Base-by-base conservation (phyloP, 176 grass and related monocot species). In the Hyparrhenia diplandra region DNA sequence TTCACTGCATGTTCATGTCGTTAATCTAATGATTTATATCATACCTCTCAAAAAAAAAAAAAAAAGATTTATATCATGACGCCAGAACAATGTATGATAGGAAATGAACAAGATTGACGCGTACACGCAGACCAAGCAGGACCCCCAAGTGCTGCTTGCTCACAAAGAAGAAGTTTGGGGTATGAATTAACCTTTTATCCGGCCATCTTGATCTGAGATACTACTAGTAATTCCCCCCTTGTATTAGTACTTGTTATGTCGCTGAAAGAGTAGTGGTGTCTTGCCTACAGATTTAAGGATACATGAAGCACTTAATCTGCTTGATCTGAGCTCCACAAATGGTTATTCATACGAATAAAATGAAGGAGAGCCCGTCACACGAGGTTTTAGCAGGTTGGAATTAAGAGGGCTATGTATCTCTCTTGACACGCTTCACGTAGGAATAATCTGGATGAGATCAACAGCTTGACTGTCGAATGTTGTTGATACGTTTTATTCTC, bases 51-150 rank as follows among this genome's bases (percentile, higher is more conserved):
- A n/a, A n/a, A n/a, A n/a, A n/a, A n/a, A n/a, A n/a, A n/a, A n/a
- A n/a, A n/a, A n/a, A n/a, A n/a, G n/a, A n/a, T n/a, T n/a, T n/a
- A 6, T 58, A 10, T 60, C 2, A 10, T 77, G 31, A 80, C 49
- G 47, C 27, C 0, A 42, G 25, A 32, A 13, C 0, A 58, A 75
- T 24, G 9, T 21, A 5, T 55, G 13, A 30, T 17, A 81, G 70
- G 89, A 97, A 84, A 59, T 94, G 41, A 87, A 91, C 59, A 88
- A 86, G 74, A 93, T 97, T 62, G 87, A 89, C 10, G 75, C 87
- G 2, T 97, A 86, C 18, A 59, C 8, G 11, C 60, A 85, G 57
- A 97, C 89, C 5, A 83, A 78, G 35, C 2, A 61, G 21, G 84
- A 91, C 75, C 84, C 91, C 86, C 47, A 87, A 68, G 81, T 81